Evolutionary conservation across 2,329 filamentous ascomycete genomes (phyloP).

Genomic region (Fusarium abutilonis): DNA sequence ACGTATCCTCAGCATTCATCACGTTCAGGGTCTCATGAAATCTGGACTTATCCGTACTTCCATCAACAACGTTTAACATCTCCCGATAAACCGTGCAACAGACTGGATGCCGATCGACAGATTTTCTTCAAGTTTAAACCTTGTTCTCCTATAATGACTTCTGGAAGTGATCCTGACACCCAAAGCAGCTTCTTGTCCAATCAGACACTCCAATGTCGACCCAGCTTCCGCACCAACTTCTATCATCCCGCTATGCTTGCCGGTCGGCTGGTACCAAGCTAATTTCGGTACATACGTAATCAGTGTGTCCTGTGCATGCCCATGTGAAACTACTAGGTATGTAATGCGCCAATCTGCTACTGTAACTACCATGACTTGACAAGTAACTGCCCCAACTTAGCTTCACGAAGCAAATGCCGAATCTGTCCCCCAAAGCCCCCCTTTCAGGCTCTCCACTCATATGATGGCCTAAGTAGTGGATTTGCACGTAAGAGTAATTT

Average conservation of each 20-base stretch:
- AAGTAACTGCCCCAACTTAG: neutral
- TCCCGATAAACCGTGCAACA: conserved; percentile 27
- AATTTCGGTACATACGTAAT: conserved; percentile 37
- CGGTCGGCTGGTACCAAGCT: conserved; percentile 33
- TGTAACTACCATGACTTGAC: conserved; percentile 10
- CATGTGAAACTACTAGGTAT: conserved; percentile 15
- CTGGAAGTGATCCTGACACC: conserved; percentile 42
- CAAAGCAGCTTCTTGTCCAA: conserved; percentile 29
- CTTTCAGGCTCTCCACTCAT: neutral
- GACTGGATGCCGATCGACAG: conserved; percentile 42
- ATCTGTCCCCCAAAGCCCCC: neutral
- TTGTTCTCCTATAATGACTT: conserved; percentile 40
- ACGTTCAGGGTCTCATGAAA: too few relatives aligned
- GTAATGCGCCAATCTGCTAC: conserved; percentile 22
- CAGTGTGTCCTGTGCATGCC: conserved; percentile 15
- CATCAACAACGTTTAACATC: conserved; percentile 4
- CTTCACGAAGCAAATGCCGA: conserved; percentile 23
- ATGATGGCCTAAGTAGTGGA: neutral
- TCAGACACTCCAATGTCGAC: conserved; percentile 6
- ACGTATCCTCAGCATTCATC: too few relatives aligned
- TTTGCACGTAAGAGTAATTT: neutral
- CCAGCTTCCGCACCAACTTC: conserved; percentile 22
- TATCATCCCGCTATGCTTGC: conserved; percentile 39
- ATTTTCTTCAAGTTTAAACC: conserved; percentile 42
- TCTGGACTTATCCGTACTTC: neutral